phyloP scores from a whole-genome alignment of 441 rosid genomes.

The Macaranga tanarius region DNA sequence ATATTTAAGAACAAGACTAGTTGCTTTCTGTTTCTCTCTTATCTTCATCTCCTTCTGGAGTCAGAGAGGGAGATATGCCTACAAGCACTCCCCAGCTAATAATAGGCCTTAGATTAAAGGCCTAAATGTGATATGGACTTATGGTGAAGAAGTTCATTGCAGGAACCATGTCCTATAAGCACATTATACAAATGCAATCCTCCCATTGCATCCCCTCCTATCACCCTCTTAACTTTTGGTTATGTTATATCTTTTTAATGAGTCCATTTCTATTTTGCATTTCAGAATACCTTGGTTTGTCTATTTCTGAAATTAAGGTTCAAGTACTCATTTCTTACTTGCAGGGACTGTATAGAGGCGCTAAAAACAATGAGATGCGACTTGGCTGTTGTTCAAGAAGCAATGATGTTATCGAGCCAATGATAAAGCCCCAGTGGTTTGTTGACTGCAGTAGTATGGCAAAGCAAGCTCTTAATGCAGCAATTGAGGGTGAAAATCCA shows the following conservation, averaged over 20 bases:
- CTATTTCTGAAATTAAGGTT: no score
- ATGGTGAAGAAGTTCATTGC: no score
- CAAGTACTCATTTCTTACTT: conserved; percentile 15
- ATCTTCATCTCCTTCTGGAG: background rate
- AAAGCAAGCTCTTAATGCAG: conserved; percentile 79
- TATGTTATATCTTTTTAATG: no score
- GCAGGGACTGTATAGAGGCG: conserved; percentile 80
- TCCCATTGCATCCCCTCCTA: background rate
- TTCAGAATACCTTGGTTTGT: background rate
- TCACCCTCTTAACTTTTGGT: background rate
- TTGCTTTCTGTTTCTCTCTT: background rate
- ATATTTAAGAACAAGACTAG: background rate
- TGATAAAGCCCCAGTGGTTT: conserved; percentile 95
- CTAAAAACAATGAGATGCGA: conserved; percentile 85
- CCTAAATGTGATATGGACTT: no score
- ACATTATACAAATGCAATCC: background rate
- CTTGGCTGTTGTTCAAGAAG: conserved; percentile 88
- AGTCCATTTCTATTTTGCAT: background rate
- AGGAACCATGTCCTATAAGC: no score
- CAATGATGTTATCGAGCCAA: conserved; percentile 79
- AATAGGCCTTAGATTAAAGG: no score
- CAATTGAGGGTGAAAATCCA: conserved; percentile 51
- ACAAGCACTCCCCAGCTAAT: no score
- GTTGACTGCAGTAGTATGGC: conserved; percentile 73
- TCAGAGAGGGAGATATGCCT: background rate